Percentiles rank a stretch among this genome's conserved stretches.
These are phyloP conservation scores for Naumovozyma dairenensis DNA, from an alignment of 805 yeast genomes.

Conservation along the genomic window DNA sequence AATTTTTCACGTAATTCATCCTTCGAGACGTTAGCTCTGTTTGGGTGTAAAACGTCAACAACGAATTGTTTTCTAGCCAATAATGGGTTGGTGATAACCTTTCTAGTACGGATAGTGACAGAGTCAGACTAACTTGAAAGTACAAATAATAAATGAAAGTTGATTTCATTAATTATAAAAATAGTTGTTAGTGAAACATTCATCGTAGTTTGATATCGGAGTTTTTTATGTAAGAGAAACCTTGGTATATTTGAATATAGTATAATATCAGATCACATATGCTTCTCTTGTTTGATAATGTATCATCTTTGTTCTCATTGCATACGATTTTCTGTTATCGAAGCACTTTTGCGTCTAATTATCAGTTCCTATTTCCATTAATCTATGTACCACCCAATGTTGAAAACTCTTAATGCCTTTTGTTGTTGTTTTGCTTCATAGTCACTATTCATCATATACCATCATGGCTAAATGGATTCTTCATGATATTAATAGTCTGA, in stretches of 20 bases:
- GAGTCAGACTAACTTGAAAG: constrained; percentile 76
- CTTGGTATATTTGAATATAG: neutral
- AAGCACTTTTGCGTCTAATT: too few relatives aligned
- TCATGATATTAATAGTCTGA: too few relatives aligned
- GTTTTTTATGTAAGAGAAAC: neutral
- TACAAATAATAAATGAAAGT: neutral
- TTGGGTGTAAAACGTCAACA: constrained; percentile 98
- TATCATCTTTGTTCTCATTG: neutral
- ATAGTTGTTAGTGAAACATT: constrained; percentile 11
- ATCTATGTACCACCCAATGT: too few relatives aligned
- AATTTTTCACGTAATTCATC: constrained; percentile 95
- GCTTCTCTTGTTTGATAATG: neutral
- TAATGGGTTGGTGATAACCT: constrained; percentile 96
- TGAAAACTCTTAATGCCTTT: too few relatives aligned
- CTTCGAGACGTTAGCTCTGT: constrained; percentile 98
- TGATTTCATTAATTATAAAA: neutral
- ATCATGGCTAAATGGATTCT: too few relatives aligned
- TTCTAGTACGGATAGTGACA: constrained; percentile 99
- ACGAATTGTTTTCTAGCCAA: constrained; percentile 99
- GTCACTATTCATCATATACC: too few relatives aligned
- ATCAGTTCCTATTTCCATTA: too few relatives aligned
- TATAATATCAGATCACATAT: neutral
- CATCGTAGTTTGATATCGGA: neutral
- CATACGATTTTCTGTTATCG: too few relatives aligned
- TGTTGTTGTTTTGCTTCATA: too few relatives aligned